These are phyloP conservation scores for Lasiosphaeria miniovina DNA, from an alignment of 495 filamentous ascomycete species.

Conservation along the genomic window DNA sequence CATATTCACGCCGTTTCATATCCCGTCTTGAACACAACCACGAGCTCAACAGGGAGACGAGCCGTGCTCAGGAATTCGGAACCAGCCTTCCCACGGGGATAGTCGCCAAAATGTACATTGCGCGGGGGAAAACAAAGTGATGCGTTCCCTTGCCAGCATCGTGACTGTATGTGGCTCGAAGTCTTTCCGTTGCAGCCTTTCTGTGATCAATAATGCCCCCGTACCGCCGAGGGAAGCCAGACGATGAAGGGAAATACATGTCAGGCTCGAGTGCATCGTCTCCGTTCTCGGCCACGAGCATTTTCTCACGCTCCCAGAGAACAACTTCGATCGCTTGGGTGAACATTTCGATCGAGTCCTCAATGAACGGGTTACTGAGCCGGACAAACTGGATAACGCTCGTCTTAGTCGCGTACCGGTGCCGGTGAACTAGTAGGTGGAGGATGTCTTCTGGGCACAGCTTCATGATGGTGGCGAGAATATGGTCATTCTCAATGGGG, in stretches of 20 bases:
- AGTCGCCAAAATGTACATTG: neutral
- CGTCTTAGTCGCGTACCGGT: constrained; percentile 29
- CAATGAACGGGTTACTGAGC: constrained; percentile 23
- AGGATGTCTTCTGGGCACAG: constrained; percentile 35
- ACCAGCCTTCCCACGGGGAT: constrained; percentile 6
- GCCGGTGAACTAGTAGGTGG: constrained; percentile 28
- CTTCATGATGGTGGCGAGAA: constrained; percentile 37
- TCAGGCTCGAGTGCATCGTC: neutral
- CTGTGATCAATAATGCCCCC: constrained; percentile 25
- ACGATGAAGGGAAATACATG: constrained; percentile 3
- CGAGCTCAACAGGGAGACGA: too few species aligned
- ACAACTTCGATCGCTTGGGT: constrained; percentile 2
- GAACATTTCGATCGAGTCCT: constrained; percentile 20
- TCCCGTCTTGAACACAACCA: too few species aligned
- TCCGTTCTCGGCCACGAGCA: neutral
- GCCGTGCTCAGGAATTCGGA: constrained; percentile 3
- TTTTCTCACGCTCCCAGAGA: neutral
- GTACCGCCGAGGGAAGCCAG: constrained; percentile 2
- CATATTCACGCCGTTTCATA: neutral
- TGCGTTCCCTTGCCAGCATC: constrained; percentile 15
- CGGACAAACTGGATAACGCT: constrained; percentile 23
- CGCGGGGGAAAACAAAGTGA: neutral
- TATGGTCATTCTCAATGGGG: constrained; percentile 21
- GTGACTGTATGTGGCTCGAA: constrained; percentile 10
- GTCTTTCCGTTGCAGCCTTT: constrained; percentile 4